Evolutionary conservation across 768 basidiomycete genomes (phyloP).

Genomic region (Suillus subalutaceus): DNA sequence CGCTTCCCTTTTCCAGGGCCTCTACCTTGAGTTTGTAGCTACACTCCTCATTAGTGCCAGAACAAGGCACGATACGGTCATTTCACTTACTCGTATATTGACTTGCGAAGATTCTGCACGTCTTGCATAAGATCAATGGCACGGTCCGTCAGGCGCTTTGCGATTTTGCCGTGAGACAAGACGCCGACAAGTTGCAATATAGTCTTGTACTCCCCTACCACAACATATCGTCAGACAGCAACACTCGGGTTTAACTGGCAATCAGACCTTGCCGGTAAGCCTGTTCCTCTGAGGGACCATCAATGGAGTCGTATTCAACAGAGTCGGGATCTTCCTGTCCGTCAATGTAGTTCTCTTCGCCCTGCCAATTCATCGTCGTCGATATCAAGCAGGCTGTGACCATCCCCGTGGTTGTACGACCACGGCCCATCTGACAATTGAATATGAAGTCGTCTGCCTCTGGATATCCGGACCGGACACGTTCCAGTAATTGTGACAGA

Average conservation of each 20-base stretch:
- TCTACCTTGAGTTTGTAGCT: conserved; percentile 93
- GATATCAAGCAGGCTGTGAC: conserved; percentile 86
- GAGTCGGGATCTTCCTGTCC: conserved; percentile 38
- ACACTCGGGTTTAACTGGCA: background rate
- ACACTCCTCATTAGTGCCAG: conserved; percentile 12
- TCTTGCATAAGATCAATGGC: conserved; percentile 94
- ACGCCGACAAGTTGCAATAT: conserved; percentile 94
- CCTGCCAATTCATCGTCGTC: conserved; percentile 64
- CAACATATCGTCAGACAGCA: conserved; percentile 9
- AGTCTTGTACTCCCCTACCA: conserved; percentile 93
- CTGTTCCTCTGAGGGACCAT: conserved; percentile 86
- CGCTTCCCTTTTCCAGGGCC: conserved; percentile 75
- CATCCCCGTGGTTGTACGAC: conserved; percentile 96
- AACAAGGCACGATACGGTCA: background rate
- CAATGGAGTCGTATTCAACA: conserved; percentile 67
- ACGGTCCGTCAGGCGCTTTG: conserved; percentile 86
- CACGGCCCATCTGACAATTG: conserved; percentile 97
- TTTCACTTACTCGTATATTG: conserved; percentile 84
- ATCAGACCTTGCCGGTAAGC: conserved; percentile 79
- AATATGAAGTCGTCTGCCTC: conserved; percentile 82
- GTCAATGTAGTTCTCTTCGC: conserved; percentile 39
- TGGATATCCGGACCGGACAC: conserved; percentile 61
- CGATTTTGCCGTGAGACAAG: conserved; percentile 87
- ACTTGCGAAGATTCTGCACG: conserved; percentile 94
- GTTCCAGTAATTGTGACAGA: conserved; percentile 74